Conservation (phyloP, 257 asterid species). For the Eustoma russellianum region DNA sequence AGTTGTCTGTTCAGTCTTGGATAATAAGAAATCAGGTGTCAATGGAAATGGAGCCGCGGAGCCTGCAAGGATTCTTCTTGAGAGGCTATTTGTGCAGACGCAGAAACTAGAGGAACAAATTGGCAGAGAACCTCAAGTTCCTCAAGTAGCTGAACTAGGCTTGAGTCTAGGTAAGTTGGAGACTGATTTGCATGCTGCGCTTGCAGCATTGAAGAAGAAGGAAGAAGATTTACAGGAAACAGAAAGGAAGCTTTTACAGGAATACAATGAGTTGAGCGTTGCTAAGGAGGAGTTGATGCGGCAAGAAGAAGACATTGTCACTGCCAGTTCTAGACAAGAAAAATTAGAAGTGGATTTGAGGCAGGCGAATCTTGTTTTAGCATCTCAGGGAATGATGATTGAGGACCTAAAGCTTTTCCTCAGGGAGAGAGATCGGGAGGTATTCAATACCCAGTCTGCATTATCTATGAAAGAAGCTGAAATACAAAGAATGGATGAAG, state of each 20-base stretch:
- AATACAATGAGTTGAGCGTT: constrained; percentile 35
- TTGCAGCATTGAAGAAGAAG: constrained; percentile 58
- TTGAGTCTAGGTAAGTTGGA: constrained; percentile 46
- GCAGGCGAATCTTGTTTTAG: constrained; percentile 45
- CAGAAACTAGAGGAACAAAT: constrained; percentile 79
- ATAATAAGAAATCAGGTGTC: constrained; percentile 41
- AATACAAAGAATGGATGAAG: constrained; percentile 40
- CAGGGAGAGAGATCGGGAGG: constrained; percentile 48
- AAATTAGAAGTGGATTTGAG: constrained; percentile 59
- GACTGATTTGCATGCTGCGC: constrained; percentile 57
- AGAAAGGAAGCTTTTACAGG: constrained; percentile 45
- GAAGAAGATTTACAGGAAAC: constrained; percentile 74
- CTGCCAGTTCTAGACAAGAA: constrained; percentile 49
- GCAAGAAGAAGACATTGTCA: constrained; percentile 40
- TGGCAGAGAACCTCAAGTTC: constrained; percentile 44
- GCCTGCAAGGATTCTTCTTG: constrained; percentile 67
- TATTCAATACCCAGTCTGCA: constrained; percentile 35
- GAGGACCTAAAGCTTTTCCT: constrained; percentile 50
- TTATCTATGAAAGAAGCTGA: constrained; percentile 51
- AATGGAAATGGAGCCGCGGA: constrained; percentile 51
- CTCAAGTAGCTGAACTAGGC: constrained; percentile 45
- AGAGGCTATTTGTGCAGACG: constrained; percentile 68
- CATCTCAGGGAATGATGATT: constrained; percentile 54
- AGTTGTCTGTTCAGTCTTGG: constrained; percentile 45
- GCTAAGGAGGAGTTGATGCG: constrained; percentile 49